These are phyloP conservation scores for Tremellales sp. DNA, from an alignment of 1,284 basidiomycete species.

Conservation along the genomic window DNA sequence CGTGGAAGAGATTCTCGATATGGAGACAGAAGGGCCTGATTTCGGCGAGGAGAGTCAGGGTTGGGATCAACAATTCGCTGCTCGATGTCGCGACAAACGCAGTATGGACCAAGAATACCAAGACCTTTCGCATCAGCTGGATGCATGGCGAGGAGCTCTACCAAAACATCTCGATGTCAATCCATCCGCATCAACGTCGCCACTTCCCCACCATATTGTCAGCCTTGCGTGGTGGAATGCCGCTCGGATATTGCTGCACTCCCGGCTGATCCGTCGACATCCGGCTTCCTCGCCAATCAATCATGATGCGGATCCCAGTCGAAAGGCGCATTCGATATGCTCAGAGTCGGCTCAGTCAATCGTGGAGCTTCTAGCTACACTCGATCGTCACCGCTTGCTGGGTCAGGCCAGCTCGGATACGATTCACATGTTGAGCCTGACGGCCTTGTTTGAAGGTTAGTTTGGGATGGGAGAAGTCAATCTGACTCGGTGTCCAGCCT, in stretches of 20 bases:
- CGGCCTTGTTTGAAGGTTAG: constrained; percentile 40
- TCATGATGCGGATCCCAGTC: background rate
- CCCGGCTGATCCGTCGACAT: constrained; percentile 32
- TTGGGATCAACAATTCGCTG: constrained; percentile 6
- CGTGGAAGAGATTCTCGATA: constrained; percentile 41
- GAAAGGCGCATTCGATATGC: constrained; percentile 20
- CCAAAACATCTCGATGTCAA: constrained; percentile 30
- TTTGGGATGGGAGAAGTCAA: too few species aligned
- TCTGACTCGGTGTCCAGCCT: constrained; percentile 23
- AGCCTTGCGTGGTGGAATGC: constrained; percentile 42
- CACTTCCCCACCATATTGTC: constrained; percentile 40
- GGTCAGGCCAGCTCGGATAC: constrained; percentile 38
- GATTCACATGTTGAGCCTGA: constrained; percentile 41
- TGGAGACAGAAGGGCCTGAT: constrained; percentile 30
- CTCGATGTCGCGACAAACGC: constrained; percentile 9
- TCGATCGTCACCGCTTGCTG: constrained; percentile 37
- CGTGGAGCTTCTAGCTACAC: constrained; percentile 32
- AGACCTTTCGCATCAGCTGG: constrained; percentile 24
- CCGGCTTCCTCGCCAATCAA: background rate
- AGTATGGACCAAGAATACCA: constrained; percentile 9
- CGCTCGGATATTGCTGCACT: constrained; percentile 36
- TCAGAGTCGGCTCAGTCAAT: constrained; percentile 33
- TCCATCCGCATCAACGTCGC: constrained; percentile 12
- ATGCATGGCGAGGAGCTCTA: constrained; percentile 27
- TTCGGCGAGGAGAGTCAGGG: background rate